Base-by-base conservation (phyloP, 805 yeast genomes). In the Wickerhamiella hasegawae region DNA sequence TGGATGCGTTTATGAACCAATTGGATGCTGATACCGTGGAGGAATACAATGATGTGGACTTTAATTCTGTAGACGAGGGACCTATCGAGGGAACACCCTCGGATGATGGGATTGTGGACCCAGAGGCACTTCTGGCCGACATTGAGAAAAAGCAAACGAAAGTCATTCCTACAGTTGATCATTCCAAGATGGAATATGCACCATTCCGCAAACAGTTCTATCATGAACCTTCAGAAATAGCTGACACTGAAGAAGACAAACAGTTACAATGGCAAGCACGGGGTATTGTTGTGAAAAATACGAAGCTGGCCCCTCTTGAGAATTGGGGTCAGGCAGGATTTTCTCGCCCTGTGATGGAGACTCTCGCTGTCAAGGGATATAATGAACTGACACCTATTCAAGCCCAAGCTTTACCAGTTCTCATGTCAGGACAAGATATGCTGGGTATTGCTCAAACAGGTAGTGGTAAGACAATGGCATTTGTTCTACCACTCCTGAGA, bases 391-490 rank as follows among this genome's bases (percentile, higher is more conserved):
- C 96, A 0, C 71, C 95, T 0, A 83, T 90, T 36, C 98, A 90
- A 54, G 66, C 84, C 0, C 95, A 84, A 48, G 84, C 95, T 0
- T 63, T 85, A 17, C 97, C 98, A 0, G 78, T 84, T 1, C 72
- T 84, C 16, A 80, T 87, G 92, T 63, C 76, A 2, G 97, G 97
- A 1, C 57, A 78, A 32, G 97, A 90, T 57, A 71, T 87, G 5
- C 77, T 90, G 32, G 96, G 95, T 4, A 77, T 90, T 16, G 97
- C 98, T 0, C 83, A 84, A 44, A 90, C 98, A 0, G 98, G 98
- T 0, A 81, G 95, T 1, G 98, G 98, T 3, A 90, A 90, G 52
- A 90, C 98, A 0, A 65, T 87, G 45, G 79, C 95, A 1, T 90
- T 81, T 56, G 60, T 84, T 6, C 52, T 90, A 5, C 96, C 98